These are phyloP conservation scores for Mycena galopus DNA, from an alignment of 768 basidiomycete species.

Conservation along the genomic window DNA sequence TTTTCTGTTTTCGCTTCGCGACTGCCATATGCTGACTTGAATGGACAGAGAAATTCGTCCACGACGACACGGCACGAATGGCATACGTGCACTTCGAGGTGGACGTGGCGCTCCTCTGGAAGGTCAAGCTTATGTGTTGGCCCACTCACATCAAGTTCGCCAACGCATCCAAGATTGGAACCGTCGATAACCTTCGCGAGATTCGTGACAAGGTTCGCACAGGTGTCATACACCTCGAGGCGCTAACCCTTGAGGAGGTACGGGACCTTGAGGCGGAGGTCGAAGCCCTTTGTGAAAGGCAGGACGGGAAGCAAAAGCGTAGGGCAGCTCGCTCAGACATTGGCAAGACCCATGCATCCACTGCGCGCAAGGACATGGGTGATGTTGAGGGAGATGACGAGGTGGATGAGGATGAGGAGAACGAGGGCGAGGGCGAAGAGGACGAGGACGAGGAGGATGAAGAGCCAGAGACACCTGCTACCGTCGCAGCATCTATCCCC, in stretches of 20 bases:
- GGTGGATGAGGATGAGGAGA: neutral
- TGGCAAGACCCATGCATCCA: neutral
- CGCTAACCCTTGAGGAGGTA: neutral
- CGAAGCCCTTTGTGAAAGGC: neutral
- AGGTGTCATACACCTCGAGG: neutral
- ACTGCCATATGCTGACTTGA: neutral
- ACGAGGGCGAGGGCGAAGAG: neutral
- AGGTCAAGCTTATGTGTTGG: conserved; percentile 1
- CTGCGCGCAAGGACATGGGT: too few relatives aligned
- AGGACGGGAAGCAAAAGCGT: neutral
- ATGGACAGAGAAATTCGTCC: neutral
- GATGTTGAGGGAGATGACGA: too few relatives aligned
- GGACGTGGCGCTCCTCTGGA: neutral
- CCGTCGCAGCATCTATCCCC: too few relatives aligned
- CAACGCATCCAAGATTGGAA: neutral
- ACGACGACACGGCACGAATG: neutral
- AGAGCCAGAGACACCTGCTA: neutral
- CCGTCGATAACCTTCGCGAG: neutral
- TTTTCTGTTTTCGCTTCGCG: neutral
- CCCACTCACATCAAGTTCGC: neutral
- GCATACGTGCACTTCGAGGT: neutral
- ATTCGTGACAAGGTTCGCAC: neutral
- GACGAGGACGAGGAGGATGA: neutral
- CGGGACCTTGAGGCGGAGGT: neutral
- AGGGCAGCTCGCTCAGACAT: neutral